Conservation (phyloP, 495 filamentous ascomycete species). For the Podospora fimiseda region DNA sequence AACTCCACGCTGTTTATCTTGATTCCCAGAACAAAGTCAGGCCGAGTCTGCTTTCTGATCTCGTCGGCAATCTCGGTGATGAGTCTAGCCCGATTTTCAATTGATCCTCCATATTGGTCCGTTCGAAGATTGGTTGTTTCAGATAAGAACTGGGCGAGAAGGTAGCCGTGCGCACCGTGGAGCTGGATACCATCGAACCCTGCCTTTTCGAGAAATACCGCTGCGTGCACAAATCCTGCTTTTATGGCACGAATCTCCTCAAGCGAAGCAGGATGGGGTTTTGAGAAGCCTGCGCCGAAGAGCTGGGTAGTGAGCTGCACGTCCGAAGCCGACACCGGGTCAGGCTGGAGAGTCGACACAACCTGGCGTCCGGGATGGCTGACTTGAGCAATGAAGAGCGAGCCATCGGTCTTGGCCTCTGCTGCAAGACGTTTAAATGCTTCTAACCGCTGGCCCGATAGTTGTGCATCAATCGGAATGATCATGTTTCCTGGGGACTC, state of each 20-base stretch:
- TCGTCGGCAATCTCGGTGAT: slow-evolving; percentile 47
- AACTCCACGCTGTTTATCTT: slow-evolving; percentile 68
- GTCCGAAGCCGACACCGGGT: slow-evolving; percentile 56
- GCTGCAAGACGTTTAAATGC: slow-evolving; percentile 48
- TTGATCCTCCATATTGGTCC: slow-evolving; percentile 56
- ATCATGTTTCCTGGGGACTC: slow-evolving; percentile 54
- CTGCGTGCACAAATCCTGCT: slow-evolving; percentile 48
- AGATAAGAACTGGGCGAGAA: slow-evolving; percentile 62
- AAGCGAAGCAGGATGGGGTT: slow-evolving; percentile 35
- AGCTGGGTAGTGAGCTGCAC: slow-evolving; percentile 43
- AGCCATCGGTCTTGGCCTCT: slow-evolving; percentile 46
- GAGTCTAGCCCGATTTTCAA: slow-evolving; percentile 51
- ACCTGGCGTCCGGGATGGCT: slow-evolving; percentile 59
- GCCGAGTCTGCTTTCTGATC: slow-evolving; percentile 38
- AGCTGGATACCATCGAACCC: slow-evolving; percentile 56
- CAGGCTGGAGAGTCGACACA: slow-evolving; percentile 37
- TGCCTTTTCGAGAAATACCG: slow-evolving; percentile 51
- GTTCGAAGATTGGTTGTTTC: slow-evolving; percentile 53
- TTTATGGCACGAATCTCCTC: slow-evolving; percentile 46
- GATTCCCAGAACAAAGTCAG: slow-evolving; percentile 53
- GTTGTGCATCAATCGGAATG: slow-evolving; percentile 42
- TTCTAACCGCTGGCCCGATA: slow-evolving; percentile 51
- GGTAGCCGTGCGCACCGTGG: slow-evolving; percentile 58
- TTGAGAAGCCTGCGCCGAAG: slow-evolving; percentile 14
- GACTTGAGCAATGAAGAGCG: slow-evolving; percentile 53